Evolutionary conservation across 768 basidiomycete genomes (phyloP).

Genomic region (Boletus speciosus): DNA sequence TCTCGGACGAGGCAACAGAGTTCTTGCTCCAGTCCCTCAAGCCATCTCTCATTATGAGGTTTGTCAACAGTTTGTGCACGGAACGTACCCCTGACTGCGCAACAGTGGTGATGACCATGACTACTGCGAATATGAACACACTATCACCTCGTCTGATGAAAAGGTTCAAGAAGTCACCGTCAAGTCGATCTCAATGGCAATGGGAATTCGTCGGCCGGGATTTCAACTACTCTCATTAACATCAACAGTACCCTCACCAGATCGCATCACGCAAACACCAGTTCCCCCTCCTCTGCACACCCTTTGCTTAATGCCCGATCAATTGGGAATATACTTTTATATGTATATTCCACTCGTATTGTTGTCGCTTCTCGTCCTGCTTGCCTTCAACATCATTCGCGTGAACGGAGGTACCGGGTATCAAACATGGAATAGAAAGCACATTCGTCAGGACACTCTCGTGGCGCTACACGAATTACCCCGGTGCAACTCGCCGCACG

Average conservation of each 20-base stretch:
- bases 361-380: constrained; percentile 52
- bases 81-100: constrained; percentile 5
- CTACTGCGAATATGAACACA: constrained; percentile 77
- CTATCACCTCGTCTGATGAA: constrained; percentile 20
- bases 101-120: constrained; percentile 91
- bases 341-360: constrained; percentile 67
- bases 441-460: constrained; percentile 7
- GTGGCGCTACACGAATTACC: constrained; percentile 11
- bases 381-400: constrained; percentile 26
- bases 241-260: constrained; percentile 32
- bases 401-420: constrained; percentile 3
- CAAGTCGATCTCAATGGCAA: constrained; percentile 87
- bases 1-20: constrained; percentile 61
- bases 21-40: constrained; percentile 63
- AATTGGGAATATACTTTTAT: constrained; percentile 70
- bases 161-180: constrained; percentile 74
- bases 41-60: constrained; percentile 79
- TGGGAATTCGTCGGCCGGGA: constrained; percentile 81
- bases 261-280: constrained; percentile 31
- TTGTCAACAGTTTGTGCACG: constrained; percentile 11
- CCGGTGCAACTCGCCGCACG: background rate
- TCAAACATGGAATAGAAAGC: constrained; percentile 5
- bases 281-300: constrained; percentile 43
- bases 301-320: constrained; percentile 82
- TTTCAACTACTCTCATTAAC: constrained; percentile 84